These are phyloP conservation scores for Mediolabrus comicus DNA, from an alignment of 108 stramenopile genomes.

Conservation along the genomic window DNA sequence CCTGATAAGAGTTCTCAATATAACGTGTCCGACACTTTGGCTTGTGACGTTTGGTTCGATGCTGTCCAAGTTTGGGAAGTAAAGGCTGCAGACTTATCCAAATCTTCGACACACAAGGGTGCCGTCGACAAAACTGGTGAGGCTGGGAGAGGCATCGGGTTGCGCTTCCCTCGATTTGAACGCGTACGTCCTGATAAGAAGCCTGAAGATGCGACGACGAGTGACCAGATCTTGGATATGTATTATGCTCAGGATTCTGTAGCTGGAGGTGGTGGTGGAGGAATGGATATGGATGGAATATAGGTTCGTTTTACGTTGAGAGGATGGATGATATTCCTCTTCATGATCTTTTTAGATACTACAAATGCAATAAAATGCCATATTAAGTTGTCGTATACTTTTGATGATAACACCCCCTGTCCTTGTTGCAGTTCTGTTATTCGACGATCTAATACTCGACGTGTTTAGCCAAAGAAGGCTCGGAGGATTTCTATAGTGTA, in stretches of 20 bases:
- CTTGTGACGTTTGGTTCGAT: constrained; percentile 97
- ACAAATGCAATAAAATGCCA: no score
- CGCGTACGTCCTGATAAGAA: constrained; percentile 97
- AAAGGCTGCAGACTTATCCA: constrained; percentile 96
- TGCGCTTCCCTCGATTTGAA: constrained; percentile 98
- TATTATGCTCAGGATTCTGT: constrained; percentile 92
- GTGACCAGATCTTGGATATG: constrained; percentile 95
- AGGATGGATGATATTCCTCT: no score
- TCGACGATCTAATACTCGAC: no score
- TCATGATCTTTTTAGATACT: no score
- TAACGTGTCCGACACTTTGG: constrained; percentile 80
- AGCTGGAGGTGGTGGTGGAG: constrained; percentile 46
- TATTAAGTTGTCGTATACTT: no score
- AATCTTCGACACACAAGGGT: constrained; percentile 88
- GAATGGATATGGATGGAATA: constrained; percentile 56
- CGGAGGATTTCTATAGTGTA: no score
- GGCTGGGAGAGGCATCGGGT: constrained; percentile 91
- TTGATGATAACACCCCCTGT: no score
- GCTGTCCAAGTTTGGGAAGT: constrained; percentile 98
- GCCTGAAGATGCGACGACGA: constrained; percentile 93
- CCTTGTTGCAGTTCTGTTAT: no score
- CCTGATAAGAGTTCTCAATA: constrained; percentile 74
- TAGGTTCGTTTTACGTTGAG: constrained; percentile 42
- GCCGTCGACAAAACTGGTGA: constrained; percentile 85
- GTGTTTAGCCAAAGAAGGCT: no score